These are phyloP conservation scores for Eremothecium coryli DNA, from an alignment of 1,139 yeast species.

Conservation along the genomic window DNA sequence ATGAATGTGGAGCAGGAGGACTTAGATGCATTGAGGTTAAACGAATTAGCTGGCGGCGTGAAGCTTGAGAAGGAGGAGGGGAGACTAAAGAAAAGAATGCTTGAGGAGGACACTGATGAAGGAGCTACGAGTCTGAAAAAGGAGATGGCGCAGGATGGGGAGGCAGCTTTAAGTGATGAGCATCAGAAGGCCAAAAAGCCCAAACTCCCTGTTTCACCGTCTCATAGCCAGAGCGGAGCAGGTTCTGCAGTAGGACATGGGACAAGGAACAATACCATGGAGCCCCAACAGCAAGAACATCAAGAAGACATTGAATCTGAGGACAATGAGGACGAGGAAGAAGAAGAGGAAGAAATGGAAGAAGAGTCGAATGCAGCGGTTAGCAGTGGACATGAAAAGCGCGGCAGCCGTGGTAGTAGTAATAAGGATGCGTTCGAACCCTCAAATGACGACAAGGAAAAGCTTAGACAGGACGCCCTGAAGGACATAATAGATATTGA, in stretches of 20 bases:
- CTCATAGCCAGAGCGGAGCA: neutral
- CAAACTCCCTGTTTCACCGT: constrained; percentile 3
- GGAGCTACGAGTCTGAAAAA: too few relatives aligned
- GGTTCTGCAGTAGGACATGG: neutral
- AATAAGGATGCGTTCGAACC: constrained; percentile 16
- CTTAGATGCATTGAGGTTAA: constrained; percentile 7
- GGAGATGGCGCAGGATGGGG: neutral
- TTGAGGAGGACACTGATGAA: neutral
- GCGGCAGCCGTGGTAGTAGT: constrained; percentile 11
- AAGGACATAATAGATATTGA: constrained; percentile 68
- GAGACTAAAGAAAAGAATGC: neutral
- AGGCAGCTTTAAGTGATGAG: neutral
- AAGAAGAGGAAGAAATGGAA: constrained; percentile 17
- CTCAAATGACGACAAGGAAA: constrained; percentile 31
- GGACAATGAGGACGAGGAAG: constrained; percentile 11
- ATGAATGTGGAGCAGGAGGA: constrained; percentile 17
- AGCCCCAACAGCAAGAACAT: constrained; percentile 7
- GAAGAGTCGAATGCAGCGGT: constrained; percentile 5
- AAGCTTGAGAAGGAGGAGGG: neutral
- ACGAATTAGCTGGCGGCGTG: constrained; percentile 3
- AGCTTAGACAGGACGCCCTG: constrained; percentile 38
- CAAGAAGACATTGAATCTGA: constrained; percentile 10
- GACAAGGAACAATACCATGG: neutral
- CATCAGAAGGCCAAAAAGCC: constrained; percentile 9
- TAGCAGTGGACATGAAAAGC: constrained; percentile 15